These are phyloP conservation scores for Kodamaea neixiangensis DNA, from an alignment of 805 yeast species.

Conservation along the genomic window DNA sequence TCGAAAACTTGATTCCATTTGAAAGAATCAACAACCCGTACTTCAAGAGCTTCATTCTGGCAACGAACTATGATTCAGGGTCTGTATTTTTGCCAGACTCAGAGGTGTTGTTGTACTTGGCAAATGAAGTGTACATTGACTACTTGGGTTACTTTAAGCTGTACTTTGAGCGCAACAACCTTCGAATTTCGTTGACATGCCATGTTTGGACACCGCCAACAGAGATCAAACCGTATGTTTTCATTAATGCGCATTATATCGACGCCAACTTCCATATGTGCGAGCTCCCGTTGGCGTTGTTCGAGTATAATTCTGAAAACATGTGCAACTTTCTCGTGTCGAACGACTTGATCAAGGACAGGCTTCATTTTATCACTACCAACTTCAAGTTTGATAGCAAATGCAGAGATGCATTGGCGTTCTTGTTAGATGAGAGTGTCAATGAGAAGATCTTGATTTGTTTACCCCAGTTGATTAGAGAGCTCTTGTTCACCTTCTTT, in stretches of 20 bases:
- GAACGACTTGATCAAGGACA: conserved; percentile 16
- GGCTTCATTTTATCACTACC: conserved; percentile 22
- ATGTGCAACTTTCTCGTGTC: conserved; percentile 16
- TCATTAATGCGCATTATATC: conserved; percentile 22
- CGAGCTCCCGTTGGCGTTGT: conserved; percentile 24
- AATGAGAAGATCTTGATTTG: conserved; percentile 17
- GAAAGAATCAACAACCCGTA: conserved; percentile 17
- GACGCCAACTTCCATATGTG: conserved; percentile 17
- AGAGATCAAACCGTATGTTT: conserved; percentile 16
- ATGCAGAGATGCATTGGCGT: conserved; percentile 19
- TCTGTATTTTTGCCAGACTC: conserved; percentile 17
- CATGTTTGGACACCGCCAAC: conserved; percentile 21
- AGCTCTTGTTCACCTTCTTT: conserved; percentile 9
- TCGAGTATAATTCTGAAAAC: conserved; percentile 15
- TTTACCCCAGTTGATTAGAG: conserved; percentile 19
- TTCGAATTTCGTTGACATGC: conserved; percentile 19
- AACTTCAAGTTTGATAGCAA: conserved; percentile 22
- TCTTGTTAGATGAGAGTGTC: conserved; percentile 12
- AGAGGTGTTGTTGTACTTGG: conserved; percentile 17
- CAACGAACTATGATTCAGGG: background rate
- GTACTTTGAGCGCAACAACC: conserved; percentile 15
- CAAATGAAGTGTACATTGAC: conserved; percentile 21
- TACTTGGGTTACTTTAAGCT: conserved; percentile 21
- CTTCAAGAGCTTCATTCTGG: conserved; percentile 16
- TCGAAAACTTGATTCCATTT: conserved; percentile 25